Conservation (phyloP, 2,329 filamentous ascomycete genomes). For the Orbilia blumenaviensis region DNA sequence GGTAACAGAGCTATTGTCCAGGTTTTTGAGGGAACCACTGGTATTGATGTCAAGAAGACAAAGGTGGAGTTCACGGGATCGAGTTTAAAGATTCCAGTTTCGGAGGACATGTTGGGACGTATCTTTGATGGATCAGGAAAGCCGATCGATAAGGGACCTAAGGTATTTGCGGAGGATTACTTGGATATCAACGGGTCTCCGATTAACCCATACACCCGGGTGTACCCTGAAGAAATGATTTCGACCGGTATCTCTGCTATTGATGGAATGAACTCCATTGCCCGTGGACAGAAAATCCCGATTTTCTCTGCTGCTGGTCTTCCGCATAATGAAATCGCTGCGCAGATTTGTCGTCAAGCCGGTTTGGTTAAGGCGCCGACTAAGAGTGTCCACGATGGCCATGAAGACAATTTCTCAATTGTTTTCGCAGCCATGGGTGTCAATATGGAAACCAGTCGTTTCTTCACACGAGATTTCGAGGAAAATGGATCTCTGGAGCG, state of each 20-base stretch:
- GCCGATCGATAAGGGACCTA: conserved; percentile 98
- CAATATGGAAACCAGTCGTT: conserved; percentile 97
- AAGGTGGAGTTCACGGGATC: conserved; percentile 91
- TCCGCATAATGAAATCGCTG: conserved; percentile 98
- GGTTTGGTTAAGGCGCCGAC: conserved; percentile 85
- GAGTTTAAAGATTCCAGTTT: conserved; percentile 97
- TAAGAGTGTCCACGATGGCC: conserved; percentile 94
- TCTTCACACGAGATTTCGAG: conserved; percentile 98
- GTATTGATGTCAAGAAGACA: conserved; percentile 98
- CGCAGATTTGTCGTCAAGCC: conserved; percentile 97
- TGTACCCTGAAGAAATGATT: conserved; percentile 99
- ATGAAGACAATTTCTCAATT: conserved; percentile 99
- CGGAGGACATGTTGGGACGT: conserved; percentile 98
- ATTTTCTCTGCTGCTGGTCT: conserved; percentile 99
- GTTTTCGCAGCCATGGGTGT: conserved; percentile 99
- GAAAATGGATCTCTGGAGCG: conserved; percentile 99
- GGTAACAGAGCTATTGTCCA: conserved; percentile 94
- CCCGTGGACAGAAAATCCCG: conserved; percentile 98
- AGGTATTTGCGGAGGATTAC: conserved; percentile 97
- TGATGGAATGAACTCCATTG: conserved; percentile 71
- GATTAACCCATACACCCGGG: conserved; percentile 97
- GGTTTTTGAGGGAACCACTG: conserved; percentile 95
- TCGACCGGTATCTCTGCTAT: conserved; percentile 94
- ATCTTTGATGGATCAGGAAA: conserved; percentile 96
- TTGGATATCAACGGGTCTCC: conserved; percentile 98